Percentiles rank a stretch among this genome's conserved stretches.
phyloP scores from a whole-genome alignment of 2,329 filamentous ascomycete species.

The Xylaria sp. region DNA sequence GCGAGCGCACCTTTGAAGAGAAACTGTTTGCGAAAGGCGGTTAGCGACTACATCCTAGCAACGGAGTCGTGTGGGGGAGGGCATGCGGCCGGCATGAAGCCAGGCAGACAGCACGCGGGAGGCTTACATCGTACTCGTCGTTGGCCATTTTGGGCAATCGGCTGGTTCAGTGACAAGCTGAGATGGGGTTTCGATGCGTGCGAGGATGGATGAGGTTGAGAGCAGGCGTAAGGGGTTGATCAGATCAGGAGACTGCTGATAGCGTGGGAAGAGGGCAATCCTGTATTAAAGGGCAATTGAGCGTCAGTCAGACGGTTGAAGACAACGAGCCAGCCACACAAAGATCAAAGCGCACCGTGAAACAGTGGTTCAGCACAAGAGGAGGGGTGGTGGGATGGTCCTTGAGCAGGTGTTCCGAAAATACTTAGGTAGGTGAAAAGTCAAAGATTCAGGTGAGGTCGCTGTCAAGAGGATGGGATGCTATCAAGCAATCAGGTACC shows the following conservation, averaged over 20 bases:
- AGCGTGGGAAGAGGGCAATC: neutral
- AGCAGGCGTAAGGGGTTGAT: constrained; percentile 1
- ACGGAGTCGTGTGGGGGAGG: constrained; percentile 9
- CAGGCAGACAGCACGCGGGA: constrained; percentile 16
- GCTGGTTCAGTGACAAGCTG: constrained; percentile 9
- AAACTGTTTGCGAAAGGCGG: constrained; percentile 57
- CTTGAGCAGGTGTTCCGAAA: constrained; percentile 4
- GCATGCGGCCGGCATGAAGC: constrained; percentile 24
- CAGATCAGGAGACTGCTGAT: constrained; percentile 9
- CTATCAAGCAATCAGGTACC: constrained; percentile 6
- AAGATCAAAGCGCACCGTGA: constrained; percentile 21
- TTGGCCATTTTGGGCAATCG: constrained; percentile 73
- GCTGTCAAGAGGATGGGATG: constrained; percentile 8
- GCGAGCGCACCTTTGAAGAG: constrained; percentile 82
- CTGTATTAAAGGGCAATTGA: constrained; percentile 10
- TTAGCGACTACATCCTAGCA: constrained; percentile 24
- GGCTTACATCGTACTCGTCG: constrained; percentile 98
- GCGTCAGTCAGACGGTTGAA: constrained; percentile 9
- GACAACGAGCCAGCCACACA: constrained; percentile 17
- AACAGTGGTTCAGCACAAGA: neutral
- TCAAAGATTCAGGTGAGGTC: constrained; percentile 5
- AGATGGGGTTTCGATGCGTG: constrained; percentile 16
- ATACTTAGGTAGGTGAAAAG: constrained; percentile 2
- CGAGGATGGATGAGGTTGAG: neutral
- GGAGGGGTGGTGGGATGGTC: constrained; percentile 4